A percentile compares a stretch with the other conserved stretches of the same genome.
phyloP scores from a whole-genome alignment of 148 eudicot species.

The Euryodendron excelsum region DNA sequence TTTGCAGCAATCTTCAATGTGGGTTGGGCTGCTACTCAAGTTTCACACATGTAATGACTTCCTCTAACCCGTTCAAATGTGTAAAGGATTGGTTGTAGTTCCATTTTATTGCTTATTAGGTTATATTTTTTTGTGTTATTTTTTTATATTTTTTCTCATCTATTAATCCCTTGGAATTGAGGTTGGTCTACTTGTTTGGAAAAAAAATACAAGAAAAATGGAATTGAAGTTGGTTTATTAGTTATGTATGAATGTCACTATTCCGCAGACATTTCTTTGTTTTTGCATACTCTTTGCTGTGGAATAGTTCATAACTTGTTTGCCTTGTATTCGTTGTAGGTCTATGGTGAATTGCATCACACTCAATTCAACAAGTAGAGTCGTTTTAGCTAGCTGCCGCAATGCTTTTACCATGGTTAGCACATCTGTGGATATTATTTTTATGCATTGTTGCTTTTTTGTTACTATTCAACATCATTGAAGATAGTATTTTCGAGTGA shows the following conservation, averaged over 20 bases:
- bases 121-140: neutral
- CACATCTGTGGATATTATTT: neutral
- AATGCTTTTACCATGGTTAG: constrained; percentile 96
- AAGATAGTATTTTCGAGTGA: neutral
- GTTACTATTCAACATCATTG: constrained; percentile 4
- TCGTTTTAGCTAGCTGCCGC: constrained; percentile 84
- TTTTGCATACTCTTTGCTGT: neutral
- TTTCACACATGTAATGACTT: constrained; percentile 82
- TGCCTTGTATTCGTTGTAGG: constrained; percentile 41
- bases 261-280: neutral
- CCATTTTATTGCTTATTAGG: neutral
- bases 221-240: too few species aligned
- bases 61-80: constrained; percentile 8
- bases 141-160: neutral
- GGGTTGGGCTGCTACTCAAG: constrained; percentile 97
- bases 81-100: neutral
- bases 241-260: neutral
- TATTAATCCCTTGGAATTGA: neutral
- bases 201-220: too few species aligned
- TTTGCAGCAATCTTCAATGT: constrained; percentile 87
- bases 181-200: too few species aligned
- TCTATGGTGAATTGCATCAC: constrained; percentile 99
- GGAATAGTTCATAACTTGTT: neutral
- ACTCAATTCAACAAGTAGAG: constrained; percentile 84
- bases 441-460: neutral